These are phyloP conservation scores for Knufia fluminis DNA, from an alignment of 2,329 filamentous ascomycete genomes.

Conservation along the genomic window DNA sequence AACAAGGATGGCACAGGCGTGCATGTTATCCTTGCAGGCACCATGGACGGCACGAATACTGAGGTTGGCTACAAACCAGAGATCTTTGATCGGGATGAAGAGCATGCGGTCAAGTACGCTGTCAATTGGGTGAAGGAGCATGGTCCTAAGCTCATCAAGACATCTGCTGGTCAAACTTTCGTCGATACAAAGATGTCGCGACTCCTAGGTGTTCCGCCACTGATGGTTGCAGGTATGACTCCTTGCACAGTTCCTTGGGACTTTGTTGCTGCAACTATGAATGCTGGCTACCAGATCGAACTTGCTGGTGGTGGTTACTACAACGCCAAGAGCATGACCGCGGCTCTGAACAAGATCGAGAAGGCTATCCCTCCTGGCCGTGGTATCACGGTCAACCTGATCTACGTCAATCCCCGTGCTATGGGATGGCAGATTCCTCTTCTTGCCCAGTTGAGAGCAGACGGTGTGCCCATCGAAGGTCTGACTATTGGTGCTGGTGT, in stretches of 20 bases:
- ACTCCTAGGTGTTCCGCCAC: constrained; percentile 70
- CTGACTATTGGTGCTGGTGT: constrained; percentile 89
- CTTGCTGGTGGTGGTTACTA: constrained; percentile 85
- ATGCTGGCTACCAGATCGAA: constrained; percentile 89
- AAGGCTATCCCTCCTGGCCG: constrained; percentile 72
- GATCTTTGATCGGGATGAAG: constrained; percentile 90
- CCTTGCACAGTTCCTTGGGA: constrained; percentile 83
- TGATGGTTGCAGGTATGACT: constrained; percentile 93
- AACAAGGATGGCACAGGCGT: constrained; percentile 99
- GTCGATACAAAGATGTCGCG: constrained; percentile 96
- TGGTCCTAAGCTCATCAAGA: constrained; percentile 84
- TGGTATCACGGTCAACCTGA: constrained; percentile 81
- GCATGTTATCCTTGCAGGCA: constrained; percentile 85
- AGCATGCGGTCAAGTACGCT: constrained; percentile 88
- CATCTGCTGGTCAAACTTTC: constrained; percentile 76
- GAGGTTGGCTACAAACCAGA: constrained; percentile 98
- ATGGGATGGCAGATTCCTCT: constrained; percentile 92
- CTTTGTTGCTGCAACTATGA: constrained; percentile 87
- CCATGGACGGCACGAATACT: constrained; percentile 78
- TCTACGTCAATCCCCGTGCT: constrained; percentile 80
- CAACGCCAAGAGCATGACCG: constrained; percentile 70
- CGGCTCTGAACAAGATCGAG: constrained; percentile 76
- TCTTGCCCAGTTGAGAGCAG: constrained; percentile 66
- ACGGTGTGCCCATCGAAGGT: constrained; percentile 85
- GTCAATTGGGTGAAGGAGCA: constrained; percentile 97